A percentile compares a stretch with the other conserved stretches of the same genome.
These are phyloP conservation scores for Pichia phayaonensis DNA, from an alignment of 805 yeast species.

Conservation along the genomic window DNA sequence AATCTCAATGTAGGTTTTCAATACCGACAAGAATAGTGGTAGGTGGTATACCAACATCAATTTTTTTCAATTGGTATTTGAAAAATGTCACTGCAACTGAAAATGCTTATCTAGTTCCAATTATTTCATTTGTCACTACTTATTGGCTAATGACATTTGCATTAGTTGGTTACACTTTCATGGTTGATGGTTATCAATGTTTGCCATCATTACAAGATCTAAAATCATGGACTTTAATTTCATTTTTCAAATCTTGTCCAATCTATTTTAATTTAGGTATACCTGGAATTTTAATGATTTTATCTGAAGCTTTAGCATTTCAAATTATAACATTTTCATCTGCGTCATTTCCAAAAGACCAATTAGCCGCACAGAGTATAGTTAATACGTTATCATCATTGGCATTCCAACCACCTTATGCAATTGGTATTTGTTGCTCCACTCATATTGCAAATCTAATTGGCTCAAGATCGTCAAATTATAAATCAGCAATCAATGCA, in stretches of 20 bases:
- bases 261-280: constrained; percentile 38
- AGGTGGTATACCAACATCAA: constrained; percentile 63
- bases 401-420: constrained; percentile 45
- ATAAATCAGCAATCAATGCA: constrained; percentile 32
- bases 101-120: constrained; percentile 45
- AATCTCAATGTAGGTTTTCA: constrained; percentile 69
- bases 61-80: constrained; percentile 47
- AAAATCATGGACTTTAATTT: constrained; percentile 27
- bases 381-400: constrained; percentile 42
- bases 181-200: constrained; percentile 58
- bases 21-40: constrained; percentile 63
- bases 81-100: constrained; percentile 56
- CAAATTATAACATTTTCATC: constrained; percentile 45
- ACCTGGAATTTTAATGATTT: constrained; percentile 49
- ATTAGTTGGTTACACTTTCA: constrained; percentile 44
- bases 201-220: constrained; percentile 35
- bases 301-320: constrained; percentile 50
- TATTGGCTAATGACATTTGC: constrained; percentile 60
- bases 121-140: constrained; percentile 58
- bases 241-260: background rate
- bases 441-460: constrained; percentile 48
- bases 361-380: constrained; percentile 46
- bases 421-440: constrained; percentile 43
- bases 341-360: constrained; percentile 39
- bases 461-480: constrained; percentile 36